These are phyloP conservation scores for Gossypium trilobum DNA, from an alignment of 441 rosid genomes.

Conservation along the genomic window DNA sequence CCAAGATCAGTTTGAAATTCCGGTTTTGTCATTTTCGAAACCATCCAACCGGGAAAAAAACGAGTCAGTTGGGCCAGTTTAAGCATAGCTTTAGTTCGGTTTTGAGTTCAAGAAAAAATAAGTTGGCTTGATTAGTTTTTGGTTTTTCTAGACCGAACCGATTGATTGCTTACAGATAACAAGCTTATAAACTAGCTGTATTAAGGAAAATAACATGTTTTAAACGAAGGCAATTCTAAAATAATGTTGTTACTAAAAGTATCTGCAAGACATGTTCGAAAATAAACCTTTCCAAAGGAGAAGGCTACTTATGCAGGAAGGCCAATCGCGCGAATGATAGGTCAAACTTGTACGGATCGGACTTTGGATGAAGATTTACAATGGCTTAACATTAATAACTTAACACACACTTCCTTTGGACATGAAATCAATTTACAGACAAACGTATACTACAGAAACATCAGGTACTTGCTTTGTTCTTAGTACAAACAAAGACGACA, in stretches of 20 bases:
- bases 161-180: too few species aligned
- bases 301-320: background rate
- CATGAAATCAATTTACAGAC: background rate
- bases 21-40: too few species aligned
- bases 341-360: background rate
- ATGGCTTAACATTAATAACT: background rate
- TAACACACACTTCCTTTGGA: background rate
- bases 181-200: too few species aligned
- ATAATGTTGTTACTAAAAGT: background rate
- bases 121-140: too few species aligned
- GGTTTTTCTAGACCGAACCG: too few species aligned
- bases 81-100: too few species aligned
- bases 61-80: too few species aligned
- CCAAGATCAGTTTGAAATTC: too few species aligned
- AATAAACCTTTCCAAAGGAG: background rate
- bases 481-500: background rate
- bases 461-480: background rate
- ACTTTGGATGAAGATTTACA: background rate
- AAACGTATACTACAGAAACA: background rate
- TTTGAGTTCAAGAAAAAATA: too few species aligned
- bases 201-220: too few species aligned
- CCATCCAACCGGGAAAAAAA: too few species aligned
- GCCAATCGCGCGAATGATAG: background rate
- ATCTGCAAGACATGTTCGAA: background rate
- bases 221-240: background rate